These are phyloP conservation scores for Aspergillus mulundensis DNA, from an alignment of 495 filamentous ascomycete genomes.

Conservation along the genomic window DNA sequence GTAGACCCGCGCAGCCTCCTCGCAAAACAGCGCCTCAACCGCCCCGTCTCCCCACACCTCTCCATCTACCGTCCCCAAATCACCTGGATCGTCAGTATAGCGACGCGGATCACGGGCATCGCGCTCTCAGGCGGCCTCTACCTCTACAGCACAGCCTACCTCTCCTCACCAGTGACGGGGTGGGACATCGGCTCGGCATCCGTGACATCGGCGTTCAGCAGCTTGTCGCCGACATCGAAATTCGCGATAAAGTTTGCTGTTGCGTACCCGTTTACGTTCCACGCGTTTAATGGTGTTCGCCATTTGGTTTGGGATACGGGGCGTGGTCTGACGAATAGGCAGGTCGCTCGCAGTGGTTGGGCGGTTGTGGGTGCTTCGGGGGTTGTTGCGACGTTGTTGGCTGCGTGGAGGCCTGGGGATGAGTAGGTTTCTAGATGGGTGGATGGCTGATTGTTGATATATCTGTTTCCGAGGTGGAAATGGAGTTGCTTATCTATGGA, in stretches of 20 bases:
- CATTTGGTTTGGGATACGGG: not conserved
- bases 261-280: not conserved
- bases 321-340: not conserved
- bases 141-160: not conserved
- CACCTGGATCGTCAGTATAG: not conserved
- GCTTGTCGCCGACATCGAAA: not conserved
- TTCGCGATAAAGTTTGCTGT: not conserved
- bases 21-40: conserved; percentile 64
- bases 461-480: not conserved
- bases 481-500: not conserved
- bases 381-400: not conserved
- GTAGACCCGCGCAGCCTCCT: conserved; percentile 53
- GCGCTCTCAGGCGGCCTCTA: not conserved
- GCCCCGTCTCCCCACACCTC: conserved; percentile 76
- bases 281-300: not conserved
- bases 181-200: not conserved
- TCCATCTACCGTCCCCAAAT: conserved; percentile 57
- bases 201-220: not conserved
- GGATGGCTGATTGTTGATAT: not conserved
- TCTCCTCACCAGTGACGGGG: not conserved
- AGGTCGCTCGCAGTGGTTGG: not conserved
- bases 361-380: not conserved
- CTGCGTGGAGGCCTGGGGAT: not conserved
- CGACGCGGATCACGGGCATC: not conserved
- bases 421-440: not conserved